Evolutionary conservation across 78 protist species (phyloP).

Genomic region (Dictyostelium capitatum): DNA sequence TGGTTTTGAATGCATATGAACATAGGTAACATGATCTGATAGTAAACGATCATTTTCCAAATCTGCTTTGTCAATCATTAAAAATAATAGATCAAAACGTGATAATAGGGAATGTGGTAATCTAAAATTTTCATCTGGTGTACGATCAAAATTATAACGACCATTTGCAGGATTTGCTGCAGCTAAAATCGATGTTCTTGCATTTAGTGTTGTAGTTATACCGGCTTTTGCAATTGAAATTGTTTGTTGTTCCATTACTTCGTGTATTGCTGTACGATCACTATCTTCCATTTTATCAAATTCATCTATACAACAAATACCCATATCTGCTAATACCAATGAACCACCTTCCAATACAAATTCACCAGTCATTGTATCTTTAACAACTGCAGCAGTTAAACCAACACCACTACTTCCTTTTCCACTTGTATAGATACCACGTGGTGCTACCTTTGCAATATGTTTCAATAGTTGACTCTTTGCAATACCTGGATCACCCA

Average conservation of each 20-base stretch:
- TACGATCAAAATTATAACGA: slow-evolving; percentile 91
- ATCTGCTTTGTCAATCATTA: slow-evolving; percentile 95
- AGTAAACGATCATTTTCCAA: slow-evolving; percentile 88
- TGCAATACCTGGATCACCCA: slow-evolving; percentile 99
- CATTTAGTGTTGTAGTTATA: slow-evolving; percentile 99
- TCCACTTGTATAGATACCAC: slow-evolving; percentile 97
- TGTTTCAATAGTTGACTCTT: slow-evolving; percentile 98
- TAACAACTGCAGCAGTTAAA: slow-evolving; percentile 98
- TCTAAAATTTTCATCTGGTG: slow-evolving; percentile 93
- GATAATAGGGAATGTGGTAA: slow-evolving; percentile 99
- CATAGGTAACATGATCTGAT: slow-evolving; percentile 96
- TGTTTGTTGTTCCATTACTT: slow-evolving; percentile 99
- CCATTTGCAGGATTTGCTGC: slow-evolving; percentile 99
- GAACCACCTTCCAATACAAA: slow-evolving; percentile 95
- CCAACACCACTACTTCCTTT: slow-evolving; percentile 99
- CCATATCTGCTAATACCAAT: slow-evolving; percentile 99
- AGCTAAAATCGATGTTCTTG: slow-evolving; percentile 98
- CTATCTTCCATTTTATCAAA: slow-evolving; percentile 98
- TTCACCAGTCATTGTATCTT: slow-evolving; percentile 93
- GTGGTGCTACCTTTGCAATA: slow-evolving; percentile 84
- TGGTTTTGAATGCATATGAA: slow-evolving; percentile 87
- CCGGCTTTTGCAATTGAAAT: slow-evolving; percentile 99
- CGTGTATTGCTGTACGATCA: slow-evolving; percentile 99
- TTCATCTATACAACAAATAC: slow-evolving; percentile 99
- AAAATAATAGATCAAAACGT: slow-evolving; percentile 95